Conservation (phyloP, 495 filamentous ascomycete genomes). For the Penicillium lividum region DNA sequence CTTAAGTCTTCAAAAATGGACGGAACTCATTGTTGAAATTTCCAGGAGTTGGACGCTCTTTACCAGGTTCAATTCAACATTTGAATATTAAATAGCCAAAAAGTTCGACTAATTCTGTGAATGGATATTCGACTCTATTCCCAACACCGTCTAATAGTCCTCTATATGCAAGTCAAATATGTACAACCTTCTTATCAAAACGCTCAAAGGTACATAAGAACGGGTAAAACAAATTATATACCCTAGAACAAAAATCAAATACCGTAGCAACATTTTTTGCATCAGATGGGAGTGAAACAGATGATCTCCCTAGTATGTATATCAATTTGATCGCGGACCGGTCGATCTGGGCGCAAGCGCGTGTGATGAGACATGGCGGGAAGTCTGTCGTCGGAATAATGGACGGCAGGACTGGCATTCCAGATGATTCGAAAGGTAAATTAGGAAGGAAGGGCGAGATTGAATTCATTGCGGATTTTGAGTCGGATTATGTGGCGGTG, state of each 20-base stretch:
- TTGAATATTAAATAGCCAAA: neutral
- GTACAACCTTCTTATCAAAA: conserved; percentile 10
- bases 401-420: neutral
- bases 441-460: neutral
- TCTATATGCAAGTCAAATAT: conserved; percentile 14
- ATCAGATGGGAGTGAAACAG: neutral
- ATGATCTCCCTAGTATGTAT: neutral
- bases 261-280: neutral
- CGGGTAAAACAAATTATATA: neutral
- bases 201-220: neutral
- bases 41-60: too few relatives aligned
- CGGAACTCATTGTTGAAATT: too few relatives aligned
- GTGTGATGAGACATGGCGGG: conserved; percentile 1
- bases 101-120: neutral
- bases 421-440: neutral
- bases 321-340: conserved; percentile 2
- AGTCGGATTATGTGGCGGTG: neutral
- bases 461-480: neutral
- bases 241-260: neutral
- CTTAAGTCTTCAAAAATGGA: too few relatives aligned
- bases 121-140: neutral
- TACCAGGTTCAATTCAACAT: too few relatives aligned
- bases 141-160: neutral
- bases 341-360: neutral
- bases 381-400: conserved; percentile 4